Evolutionary conservation across 768 basidiomycete species (phyloP), one percentile per base, ranked within the genome.

Genomic region (Xerocomus brunneocitrinus): DNA sequence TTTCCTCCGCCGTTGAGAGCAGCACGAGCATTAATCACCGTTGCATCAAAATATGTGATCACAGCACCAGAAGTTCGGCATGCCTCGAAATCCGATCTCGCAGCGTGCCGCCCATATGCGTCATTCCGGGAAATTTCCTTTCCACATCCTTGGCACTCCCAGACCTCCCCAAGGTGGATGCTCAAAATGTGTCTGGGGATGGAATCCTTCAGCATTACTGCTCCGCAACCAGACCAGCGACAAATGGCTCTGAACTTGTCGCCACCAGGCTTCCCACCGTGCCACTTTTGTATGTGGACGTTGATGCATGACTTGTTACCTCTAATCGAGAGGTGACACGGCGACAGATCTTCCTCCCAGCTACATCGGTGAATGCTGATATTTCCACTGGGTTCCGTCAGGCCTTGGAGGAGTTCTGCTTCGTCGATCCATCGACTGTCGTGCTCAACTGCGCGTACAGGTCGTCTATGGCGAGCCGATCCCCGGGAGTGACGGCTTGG

Each of bases 191-290:
- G 63, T 2, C 66, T 49, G 2, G 43, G 25, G 4, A 66, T 44
- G 19, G 61, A 66, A 30, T 66, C 67, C 39, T 66, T 68, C 6
- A 51, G 19, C 61, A 67, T 67, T 1, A 4, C 38, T 42, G 49
- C 46, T 1, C 34, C 41, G n/a, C 64, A 68, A n/a, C 14, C 25
- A 0, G 49, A 39, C 62, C 62, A 62, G 16, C 30, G 35, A 40
- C 62, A 64, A 2, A 35, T 9, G 7, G 14, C 25, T 22, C 30
- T 10, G 8, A 14, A 19, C 25, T 62, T 64, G 32, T 62, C 62
- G 5, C 49, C 48, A 1, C 54, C 53, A 1, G 42, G 40, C 32
- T 44, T 35, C 3, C 48, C 52, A 42, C 58, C 47, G 1, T 66
- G 61, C 56, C 64, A 65, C 47, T 27, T 55, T 27, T 52, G 63